A percentile compares a stretch with the other conserved stretches of the same genome.
These are phyloP conservation scores for Fusarium abutilonis DNA, from an alignment of 2,329 filamentous ascomycete genomes.

Conservation along the genomic window DNA sequence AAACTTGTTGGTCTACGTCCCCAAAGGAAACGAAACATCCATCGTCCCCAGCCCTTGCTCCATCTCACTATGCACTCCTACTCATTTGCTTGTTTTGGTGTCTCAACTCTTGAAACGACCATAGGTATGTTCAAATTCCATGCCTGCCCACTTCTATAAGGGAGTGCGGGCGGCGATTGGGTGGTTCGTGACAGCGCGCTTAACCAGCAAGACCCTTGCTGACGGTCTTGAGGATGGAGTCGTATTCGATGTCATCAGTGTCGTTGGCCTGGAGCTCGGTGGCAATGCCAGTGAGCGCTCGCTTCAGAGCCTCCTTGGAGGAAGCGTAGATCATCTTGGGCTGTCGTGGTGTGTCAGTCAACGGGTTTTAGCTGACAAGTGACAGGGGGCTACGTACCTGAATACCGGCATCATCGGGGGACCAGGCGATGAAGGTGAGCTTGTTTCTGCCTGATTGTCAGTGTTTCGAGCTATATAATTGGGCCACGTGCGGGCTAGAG, in stretches of 20 bases:
- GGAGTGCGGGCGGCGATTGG: conserved; percentile 22
- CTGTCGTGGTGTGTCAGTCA: conserved; percentile 54
- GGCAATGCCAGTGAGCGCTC: conserved; percentile 77
- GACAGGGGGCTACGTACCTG: conserved; percentile 70
- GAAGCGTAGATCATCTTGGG: conserved; percentile 92
- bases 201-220: conserved; percentile 69
- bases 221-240: conserved; percentile 73
- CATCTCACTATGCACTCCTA: conserved; percentile 41
- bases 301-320: conserved; percentile 87
- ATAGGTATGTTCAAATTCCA: conserved; percentile 45
- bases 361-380: conserved; percentile 65
- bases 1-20: conserved; percentile 35
- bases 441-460: conserved; percentile 68
- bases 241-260: conserved; percentile 81
- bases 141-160: conserved; percentile 37
- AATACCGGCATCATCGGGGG: conserved; percentile 81
- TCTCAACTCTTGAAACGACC: conserved; percentile 43
- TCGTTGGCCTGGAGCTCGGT: conserved; percentile 87
- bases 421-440: conserved; percentile 82
- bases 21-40: conserved; percentile 36
- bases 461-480: conserved; percentile 9
- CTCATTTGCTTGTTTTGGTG: conserved; percentile 42
- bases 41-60: conserved; percentile 26
- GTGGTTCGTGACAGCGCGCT: conserved; percentile 35
- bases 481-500: conserved; percentile 10